Evolutionary conservation across 805 yeast genomes (phyloP).

Genomic region (Wickerhamiella slavikovae): DNA sequence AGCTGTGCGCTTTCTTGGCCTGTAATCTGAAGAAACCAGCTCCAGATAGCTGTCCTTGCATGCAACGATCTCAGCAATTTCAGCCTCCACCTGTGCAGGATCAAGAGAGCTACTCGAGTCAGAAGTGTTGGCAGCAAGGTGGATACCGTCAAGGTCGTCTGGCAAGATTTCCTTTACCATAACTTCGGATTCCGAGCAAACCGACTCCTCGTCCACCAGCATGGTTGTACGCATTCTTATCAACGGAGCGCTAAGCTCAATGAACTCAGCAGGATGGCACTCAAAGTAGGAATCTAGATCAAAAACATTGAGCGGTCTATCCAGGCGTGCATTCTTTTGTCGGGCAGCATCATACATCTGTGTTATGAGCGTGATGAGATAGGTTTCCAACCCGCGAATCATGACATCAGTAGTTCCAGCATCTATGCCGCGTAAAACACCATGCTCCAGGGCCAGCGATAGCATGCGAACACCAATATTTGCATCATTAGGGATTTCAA

Average conservation of each 20-base stretch:
- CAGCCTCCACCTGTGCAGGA: not conserved
- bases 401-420: slow-evolving; percentile 62
- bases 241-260: slow-evolving; percentile 19
- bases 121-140: no score
- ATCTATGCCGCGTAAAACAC: slow-evolving; percentile 62
- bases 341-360: slow-evolving; percentile 36
- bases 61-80: not conserved
- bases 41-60: not conserved
- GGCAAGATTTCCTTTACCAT: not conserved
- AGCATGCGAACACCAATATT: slow-evolving; percentile 45
- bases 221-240: slow-evolving; percentile 16
- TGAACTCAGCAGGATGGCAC: slow-evolving; percentile 17
- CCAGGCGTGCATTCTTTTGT: slow-evolving; percentile 11
- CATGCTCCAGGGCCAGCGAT: slow-evolving; percentile 78
- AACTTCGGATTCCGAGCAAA: not conserved
- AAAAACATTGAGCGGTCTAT: slow-evolving; percentile 15
- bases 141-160: not conserved
- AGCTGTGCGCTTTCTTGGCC: slow-evolving; percentile 2
- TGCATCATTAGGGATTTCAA: slow-evolving; percentile 65
- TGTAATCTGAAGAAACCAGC: not conserved
- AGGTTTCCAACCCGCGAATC: slow-evolving; percentile 62
- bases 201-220: slow-evolving; percentile 18
- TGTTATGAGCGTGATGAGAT: slow-evolving; percentile 54
- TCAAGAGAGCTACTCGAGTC: no score
- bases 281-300: slow-evolving; percentile 18